Conservation (phyloP, 805 yeast genomes). For the Wickerhamomyces hampshirensis region DNA sequence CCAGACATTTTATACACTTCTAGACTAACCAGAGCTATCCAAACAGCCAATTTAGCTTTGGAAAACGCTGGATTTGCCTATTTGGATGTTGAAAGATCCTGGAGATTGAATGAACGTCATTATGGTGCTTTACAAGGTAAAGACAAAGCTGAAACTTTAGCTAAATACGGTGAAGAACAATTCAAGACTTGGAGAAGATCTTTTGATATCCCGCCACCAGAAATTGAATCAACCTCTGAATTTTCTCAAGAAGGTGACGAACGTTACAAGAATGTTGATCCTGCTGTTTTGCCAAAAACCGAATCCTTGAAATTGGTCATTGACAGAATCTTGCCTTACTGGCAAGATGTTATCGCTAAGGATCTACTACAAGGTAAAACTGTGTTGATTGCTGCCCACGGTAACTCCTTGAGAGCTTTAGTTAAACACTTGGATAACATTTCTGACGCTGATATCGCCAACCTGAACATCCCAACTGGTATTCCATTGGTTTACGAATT, state of each 20-base stretch:
- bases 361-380: slow-evolving; percentile 85
- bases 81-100: slow-evolving; percentile 89
- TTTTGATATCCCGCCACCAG: slow-evolving; percentile 94
- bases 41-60: slow-evolving; percentile 93
- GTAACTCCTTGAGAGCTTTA: slow-evolving; percentile 95
- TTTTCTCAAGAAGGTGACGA: slow-evolving; percentile 82
- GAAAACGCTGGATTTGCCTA: slow-evolving; percentile 83
- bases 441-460: slow-evolving; percentile 88
- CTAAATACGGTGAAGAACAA: slow-evolving; percentile 82
- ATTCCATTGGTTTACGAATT: slow-evolving; percentile 96
- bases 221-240: slow-evolving; percentile 68
- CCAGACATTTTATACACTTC: slow-evolving; percentile 93
- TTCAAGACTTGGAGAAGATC: slow-evolving; percentile 98
- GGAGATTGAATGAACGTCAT: slow-evolving; percentile 99
- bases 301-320: slow-evolving; percentile 93
- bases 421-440: slow-evolving; percentile 94
- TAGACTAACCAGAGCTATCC: slow-evolving; percentile 88
- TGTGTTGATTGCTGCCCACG: slow-evolving; percentile 93
- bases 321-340: slow-evolving; percentile 94
- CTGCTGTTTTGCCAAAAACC: slow-evolving; percentile 83
- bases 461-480: slow-evolving; percentile 97
- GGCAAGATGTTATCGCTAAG: slow-evolving; percentile 87
- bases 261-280: slow-evolving; percentile 82
- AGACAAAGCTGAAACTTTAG: slow-evolving; percentile 92
- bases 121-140: slow-evolving; percentile 98